phyloP scores from a whole-genome alignment of 345 rosid genomes.

The Acer yangbiense region DNA sequence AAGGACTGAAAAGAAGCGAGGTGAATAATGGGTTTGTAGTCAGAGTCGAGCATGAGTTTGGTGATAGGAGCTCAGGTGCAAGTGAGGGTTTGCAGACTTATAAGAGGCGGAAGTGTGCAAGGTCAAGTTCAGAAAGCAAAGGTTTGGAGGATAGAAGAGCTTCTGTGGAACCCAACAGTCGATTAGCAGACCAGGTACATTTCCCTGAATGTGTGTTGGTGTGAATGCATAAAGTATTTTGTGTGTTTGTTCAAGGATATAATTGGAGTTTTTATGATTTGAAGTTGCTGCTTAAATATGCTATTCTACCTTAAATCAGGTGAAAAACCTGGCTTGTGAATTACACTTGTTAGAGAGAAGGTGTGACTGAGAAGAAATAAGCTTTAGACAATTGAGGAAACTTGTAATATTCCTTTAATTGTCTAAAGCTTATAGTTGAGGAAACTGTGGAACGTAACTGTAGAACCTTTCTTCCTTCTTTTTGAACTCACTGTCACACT shows the following conservation, averaged over 20 bases:
- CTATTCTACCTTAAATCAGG: background rate
- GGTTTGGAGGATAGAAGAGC: conserved; percentile 34
- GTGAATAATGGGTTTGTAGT: conserved; percentile 38
- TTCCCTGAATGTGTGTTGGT: background rate
- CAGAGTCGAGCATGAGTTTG: conserved; percentile 36
- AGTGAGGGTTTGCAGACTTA: conserved; percentile 53
- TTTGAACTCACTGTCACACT: conserved; percentile 15
- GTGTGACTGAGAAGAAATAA: background rate
- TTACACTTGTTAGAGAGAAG: background rate
- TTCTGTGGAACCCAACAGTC: conserved; percentile 39
- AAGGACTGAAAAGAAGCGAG: conserved; percentile 38
- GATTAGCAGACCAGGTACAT: conserved; percentile 50
- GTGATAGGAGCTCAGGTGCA: conserved; percentile 42
- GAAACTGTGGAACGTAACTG: conserved; percentile 22
- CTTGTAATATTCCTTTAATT: background rate
- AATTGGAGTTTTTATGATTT: background rate
- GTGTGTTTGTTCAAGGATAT: conserved; percentile 1
- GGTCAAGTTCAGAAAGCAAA: conserved; percentile 40
- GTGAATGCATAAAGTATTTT: background rate
- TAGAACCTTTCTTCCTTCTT: conserved; percentile 17
- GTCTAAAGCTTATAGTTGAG: conserved; percentile 19
- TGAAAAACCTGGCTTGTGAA: background rate
- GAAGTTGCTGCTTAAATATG: conserved; percentile 2
- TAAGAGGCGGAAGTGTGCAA: conserved; percentile 67
- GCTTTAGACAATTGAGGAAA: background rate